Evolutionary conservation across 1,284 basidiomycete species (phyloP), one percentile per base, ranked within the genome.

Genomic region (Leccinum huronense): DNA sequence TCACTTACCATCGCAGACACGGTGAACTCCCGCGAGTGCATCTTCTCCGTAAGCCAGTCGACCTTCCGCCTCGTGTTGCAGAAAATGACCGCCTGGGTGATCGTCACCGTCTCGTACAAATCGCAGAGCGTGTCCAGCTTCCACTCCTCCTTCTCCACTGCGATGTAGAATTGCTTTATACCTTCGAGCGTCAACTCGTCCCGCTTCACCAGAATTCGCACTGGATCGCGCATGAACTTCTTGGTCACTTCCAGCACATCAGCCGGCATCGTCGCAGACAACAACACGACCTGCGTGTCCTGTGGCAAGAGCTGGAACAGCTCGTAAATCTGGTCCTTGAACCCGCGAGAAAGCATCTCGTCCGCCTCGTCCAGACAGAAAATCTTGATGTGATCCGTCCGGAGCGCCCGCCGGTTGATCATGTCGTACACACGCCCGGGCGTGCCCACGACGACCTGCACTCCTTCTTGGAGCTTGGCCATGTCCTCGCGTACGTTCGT

Each of bases 241-340:
- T 94, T 98, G 31, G 97, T 99, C 93, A 99, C 97, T 81, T 99
- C 97, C 73, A 99, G 81, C 10, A 99, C 97, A 75, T 99, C 97
- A 75, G 97, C 93, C 0, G 97, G 97, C 58, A 99, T 83, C 11
- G 97, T 98, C 27, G 97, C 97, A 64, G 93, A 96, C 63, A 98
- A 86, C 40, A 98, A 86, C 30, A 98, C 96, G 54, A 99, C 97
- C 79, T 99, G 97, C 1, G 97, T 99, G 23, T 95, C 95, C 16
- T 95, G 96, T 10, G 97, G 97, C n/a, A 99, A 89, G 79, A 97
- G 97, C 65, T 95, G 93, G 81, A 98, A 99, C 53, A 99, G 92
- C 78, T 98, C 97, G 82, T 99, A 99, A 73, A 99, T 99, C 79
- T 99, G 97, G 78, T 98, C 97, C 80, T 97, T 98, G 90, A 99